Evolutionary conservation across 176 grass and related monocot species (phyloP), one percentile per base, ranked within the genome.

Genomic region (Triticum timopheevii): DNA sequence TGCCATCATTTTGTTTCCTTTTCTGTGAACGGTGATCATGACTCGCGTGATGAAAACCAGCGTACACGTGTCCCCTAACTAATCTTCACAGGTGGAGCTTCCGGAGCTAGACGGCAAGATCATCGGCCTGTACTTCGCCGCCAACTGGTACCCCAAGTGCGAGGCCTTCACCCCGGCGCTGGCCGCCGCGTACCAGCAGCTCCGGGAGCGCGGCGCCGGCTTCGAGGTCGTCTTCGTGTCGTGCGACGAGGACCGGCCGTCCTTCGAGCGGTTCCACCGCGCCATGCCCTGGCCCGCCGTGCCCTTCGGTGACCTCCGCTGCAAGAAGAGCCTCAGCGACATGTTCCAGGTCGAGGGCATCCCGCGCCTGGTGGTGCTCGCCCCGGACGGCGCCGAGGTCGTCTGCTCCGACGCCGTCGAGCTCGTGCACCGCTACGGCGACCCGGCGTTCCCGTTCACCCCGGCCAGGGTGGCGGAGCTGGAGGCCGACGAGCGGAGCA

Each of bases 161-260:
- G 87, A 91, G 89, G 61, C 87, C 30, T 94, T 91, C 81, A 94
- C 92, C 5, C 92, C 77, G 28, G 71, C 90, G 80, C 81, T 94
- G 71, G 71, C 78, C 10, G 77, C 65, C 39, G 92, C 90, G 2
- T 94, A 94, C 76, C 44, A 23, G 23, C 70, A 64, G 36, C 87
- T 94, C 31, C 82, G 27, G 67, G 87, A 74, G 8, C 42, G 63
- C 25, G 84, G 66, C 27, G 72, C 36, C 76, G 61, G 64, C 25
- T 91, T 94, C 65, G 92, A 92, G 87, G 76, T 91, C 15, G 81
- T 94, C 80, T 86, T 89, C 42, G 92, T 91, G 77, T 94, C 92
- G 11, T 91, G 81, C 85, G 92, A 94, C 42, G 89, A 91, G 89
- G 84, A 89, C 59, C 78, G 75, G 65, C 52, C 84, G 69, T 94